A percentile compares a stretch with the other conserved stretches of the same genome.
phyloP scores from a whole-genome alignment of 768 basidiomycete species.

The Gloeophyllum trabeum region DNA sequence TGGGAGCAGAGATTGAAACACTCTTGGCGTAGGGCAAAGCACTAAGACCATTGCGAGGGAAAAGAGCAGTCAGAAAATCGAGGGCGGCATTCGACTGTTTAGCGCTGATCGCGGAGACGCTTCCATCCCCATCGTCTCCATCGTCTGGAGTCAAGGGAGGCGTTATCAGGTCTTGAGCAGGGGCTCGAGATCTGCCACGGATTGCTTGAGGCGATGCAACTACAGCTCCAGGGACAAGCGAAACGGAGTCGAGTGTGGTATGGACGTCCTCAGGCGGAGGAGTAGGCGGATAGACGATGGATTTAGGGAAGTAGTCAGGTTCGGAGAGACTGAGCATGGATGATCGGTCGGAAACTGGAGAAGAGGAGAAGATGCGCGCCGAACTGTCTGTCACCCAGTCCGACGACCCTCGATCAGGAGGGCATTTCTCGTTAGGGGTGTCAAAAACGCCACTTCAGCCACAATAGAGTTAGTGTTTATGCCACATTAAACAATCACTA shows the following conservation, averaged over 20 bases:
- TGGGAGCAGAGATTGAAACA: constrained; percentile 61
- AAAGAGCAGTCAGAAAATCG: constrained; percentile 69
- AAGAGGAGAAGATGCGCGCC: constrained; percentile 49
- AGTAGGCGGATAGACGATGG: constrained; percentile 18
- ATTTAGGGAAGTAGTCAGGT: constrained; percentile 13
- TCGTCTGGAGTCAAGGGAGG: constrained; percentile 76
- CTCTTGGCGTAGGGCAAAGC: constrained; percentile 66
- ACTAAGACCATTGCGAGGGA: constrained; percentile 59
- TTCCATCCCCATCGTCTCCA: constrained; percentile 29
- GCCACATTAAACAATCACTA: constrained; percentile 15
- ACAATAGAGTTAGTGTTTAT: not conserved
- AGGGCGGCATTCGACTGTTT: constrained; percentile 52
- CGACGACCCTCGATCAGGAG: constrained; percentile 92
- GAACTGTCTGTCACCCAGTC: constrained; percentile 90
- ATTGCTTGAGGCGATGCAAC: constrained; percentile 16
- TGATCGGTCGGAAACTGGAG: constrained; percentile 22
- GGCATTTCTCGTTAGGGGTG: constrained; percentile 85
- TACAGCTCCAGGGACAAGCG: constrained; percentile 6
- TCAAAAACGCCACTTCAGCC: constrained; percentile 88
- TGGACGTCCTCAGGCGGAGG: constrained; percentile 14
- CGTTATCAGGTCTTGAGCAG: constrained; percentile 36
- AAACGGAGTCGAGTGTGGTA: not conserved
- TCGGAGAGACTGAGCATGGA: constrained; percentile 24
- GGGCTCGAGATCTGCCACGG: constrained; percentile 4
- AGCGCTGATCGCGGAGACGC: constrained; percentile 28